A percentile compares a stretch with the other conserved stretches of the same genome.
Evolutionary conservation across 2,329 filamentous ascomycete species (phyloP).

Genomic region (Calonectria ilicicola): DNA sequence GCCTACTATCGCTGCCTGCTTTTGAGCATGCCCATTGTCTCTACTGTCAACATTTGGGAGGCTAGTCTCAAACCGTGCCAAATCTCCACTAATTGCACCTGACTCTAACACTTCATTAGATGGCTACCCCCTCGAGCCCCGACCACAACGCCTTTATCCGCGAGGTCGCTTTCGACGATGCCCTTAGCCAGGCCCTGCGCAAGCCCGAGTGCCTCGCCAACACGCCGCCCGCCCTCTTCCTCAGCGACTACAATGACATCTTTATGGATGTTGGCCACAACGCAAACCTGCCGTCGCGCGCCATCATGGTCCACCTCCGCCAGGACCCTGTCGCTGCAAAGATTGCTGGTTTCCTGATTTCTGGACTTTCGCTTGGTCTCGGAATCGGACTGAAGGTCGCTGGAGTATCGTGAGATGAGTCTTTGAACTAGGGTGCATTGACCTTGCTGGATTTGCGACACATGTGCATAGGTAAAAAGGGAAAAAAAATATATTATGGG

Average conservation of each 20-base stretch:
- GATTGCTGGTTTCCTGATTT: neutral
- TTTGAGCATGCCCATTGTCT: neutral
- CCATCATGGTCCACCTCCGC: neutral
- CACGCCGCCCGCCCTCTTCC: neutral
- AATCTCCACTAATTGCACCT: no score
- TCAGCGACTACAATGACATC: neutral
- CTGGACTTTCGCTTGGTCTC: neutral
- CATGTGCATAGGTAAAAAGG: no score
- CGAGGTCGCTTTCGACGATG: neutral
- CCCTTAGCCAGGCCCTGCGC: neutral
- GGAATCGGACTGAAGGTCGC: neutral
- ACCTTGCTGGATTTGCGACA: no score
- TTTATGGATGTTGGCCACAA: neutral
- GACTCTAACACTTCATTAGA: neutral
- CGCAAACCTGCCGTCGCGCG: neutral
- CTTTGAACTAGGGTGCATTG: no score
- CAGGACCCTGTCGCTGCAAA: neutral
- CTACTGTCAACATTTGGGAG: neutral
- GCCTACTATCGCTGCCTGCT: neutral
- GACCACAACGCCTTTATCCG: neutral
- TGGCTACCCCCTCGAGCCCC: neutral
- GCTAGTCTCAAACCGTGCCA: neutral
- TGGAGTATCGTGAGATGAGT: neutral
- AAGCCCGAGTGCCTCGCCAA: neutral
- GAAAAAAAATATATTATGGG: no score